These are phyloP conservation scores for Cystobasidium sp. DNA, from an alignment of 1,284 basidiomycete genomes.

Conservation along the genomic window DNA sequence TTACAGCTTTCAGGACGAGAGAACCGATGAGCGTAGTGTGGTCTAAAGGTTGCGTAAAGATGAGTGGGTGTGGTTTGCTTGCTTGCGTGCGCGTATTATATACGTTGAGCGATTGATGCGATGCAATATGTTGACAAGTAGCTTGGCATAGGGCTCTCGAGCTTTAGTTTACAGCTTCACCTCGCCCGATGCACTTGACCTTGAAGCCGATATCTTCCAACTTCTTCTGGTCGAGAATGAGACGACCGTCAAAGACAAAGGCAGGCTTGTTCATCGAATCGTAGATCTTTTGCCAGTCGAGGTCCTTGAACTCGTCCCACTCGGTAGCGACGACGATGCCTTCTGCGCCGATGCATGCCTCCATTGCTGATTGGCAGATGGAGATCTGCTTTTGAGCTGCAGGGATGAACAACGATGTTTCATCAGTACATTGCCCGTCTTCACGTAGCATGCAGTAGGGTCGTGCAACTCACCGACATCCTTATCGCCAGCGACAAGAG, in stretches of 20 bases:
- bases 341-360: conserved; percentile 86
- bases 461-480: conserved; percentile 56
- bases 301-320: conserved; percentile 85
- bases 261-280: conserved; percentile 78
- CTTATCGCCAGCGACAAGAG: conserved; percentile 61
- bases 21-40: no score
- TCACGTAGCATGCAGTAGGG: background rate
- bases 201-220: conserved; percentile 90
- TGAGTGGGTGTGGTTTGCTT: no score
- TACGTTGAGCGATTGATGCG: no score
- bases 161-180: conserved; percentile 42
- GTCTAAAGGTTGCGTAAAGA: no score
- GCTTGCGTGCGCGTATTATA: no score
- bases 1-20: no score
- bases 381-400: conserved; percentile 85
- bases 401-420: background rate
- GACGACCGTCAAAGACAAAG: conserved; percentile 78
- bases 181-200: conserved; percentile 63
- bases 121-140: no score
- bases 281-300: conserved; percentile 89
- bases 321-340: conserved; percentile 88
- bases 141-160: no score
- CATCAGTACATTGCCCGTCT: background rate
- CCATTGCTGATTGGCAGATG: conserved; percentile 74
- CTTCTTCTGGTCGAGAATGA: conserved; percentile 78